A percentile compares a stretch with the other conserved stretches of the same genome.
Conservation (phyloP, 768 basidiomycete genomes). For the Suillus luteus region DNA sequence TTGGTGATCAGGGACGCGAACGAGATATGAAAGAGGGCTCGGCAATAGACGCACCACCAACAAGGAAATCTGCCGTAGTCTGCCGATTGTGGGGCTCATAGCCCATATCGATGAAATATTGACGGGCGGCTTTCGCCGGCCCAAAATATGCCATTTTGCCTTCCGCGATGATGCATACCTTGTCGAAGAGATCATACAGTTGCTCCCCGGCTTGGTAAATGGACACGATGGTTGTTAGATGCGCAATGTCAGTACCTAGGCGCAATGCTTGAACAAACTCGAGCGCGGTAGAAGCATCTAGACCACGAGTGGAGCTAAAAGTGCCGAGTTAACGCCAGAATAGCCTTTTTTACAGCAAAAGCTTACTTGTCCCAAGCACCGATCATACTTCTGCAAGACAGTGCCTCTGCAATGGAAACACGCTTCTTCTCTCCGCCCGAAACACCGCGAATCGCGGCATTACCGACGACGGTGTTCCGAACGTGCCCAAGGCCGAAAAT, state of each 20-base stretch:
- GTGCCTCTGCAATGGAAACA: conserved; percentile 74
- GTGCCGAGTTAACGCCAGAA: not conserved
- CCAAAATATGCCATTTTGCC: conserved; percentile 62
- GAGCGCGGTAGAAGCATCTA: conserved; percentile 70
- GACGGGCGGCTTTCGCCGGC: conserved; percentile 47
- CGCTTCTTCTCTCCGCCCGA: conserved; percentile 81
- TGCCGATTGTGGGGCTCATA: conserved; percentile 56
- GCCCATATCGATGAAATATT: conserved; percentile 60
- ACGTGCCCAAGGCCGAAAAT: conserved; percentile 79
- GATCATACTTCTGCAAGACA: conserved; percentile 62
- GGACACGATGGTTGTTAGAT: conserved; percentile 69
- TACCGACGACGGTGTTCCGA: conserved; percentile 72
- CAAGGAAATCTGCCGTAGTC: conserved; percentile 62
- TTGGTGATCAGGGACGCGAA: conserved; percentile 14
- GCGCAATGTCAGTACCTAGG: conserved; percentile 57
- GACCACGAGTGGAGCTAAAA: conserved; percentile 62
- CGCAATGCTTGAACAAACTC: conserved; percentile 72
- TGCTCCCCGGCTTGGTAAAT: conserved; percentile 84
- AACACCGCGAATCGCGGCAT: conserved; percentile 74
- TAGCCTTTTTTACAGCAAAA: not conserved
- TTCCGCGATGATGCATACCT: conserved; percentile 61
- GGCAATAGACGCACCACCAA: conserved; percentile 34
- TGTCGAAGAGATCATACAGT: conserved; percentile 66
- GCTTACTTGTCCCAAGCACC: conserved; percentile 79
- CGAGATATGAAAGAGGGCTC: not conserved